phyloP scores from a whole-genome alignment of 2,329 filamentous ascomycete species.

The Diaporthe citri region DNA sequence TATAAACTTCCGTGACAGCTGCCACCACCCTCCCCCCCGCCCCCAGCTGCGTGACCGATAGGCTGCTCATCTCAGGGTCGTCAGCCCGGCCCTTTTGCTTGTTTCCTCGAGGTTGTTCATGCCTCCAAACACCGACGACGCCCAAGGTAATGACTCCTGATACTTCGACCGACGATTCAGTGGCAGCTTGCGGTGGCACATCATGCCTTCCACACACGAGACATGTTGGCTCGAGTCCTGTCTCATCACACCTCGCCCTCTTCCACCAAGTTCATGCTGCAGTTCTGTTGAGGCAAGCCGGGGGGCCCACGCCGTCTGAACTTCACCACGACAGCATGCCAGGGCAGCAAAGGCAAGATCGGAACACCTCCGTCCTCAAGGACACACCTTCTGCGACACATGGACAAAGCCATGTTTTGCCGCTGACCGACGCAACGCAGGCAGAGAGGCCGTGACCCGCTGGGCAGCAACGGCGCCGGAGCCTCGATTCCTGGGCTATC shows the following conservation, averaged over 20 bases:
- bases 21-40: neutral
- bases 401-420: slow-evolving; percentile 2
- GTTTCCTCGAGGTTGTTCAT: neutral
- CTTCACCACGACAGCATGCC: slow-evolving; percentile 1
- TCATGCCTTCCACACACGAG: slow-evolving; percentile 18
- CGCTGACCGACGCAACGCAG: neutral
- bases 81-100: neutral
- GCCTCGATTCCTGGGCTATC: neutral
- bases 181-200: neutral
- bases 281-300: neutral
- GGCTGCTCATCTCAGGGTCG: slow-evolving; percentile 6
- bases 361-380: slow-evolving; percentile 3
- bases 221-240: neutral
- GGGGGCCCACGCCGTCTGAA: slow-evolving; percentile 22
- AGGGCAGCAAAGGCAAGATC: slow-evolving; percentile 1
- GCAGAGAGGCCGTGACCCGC: neutral
- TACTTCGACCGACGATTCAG: slow-evolving; percentile 12
- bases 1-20: slow-evolving; percentile 5
- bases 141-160: slow-evolving; percentile 10
- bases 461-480: neutral
- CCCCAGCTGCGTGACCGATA: neutral
- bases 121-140: neutral
- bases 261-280: neutral
- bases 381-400: slow-evolving; percentile 24
- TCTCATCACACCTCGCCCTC: slow-evolving; percentile 26